These are phyloP conservation scores for Lichtheimia ramosa DNA, from an alignment of 371 early-diverging fungal genomes.

Conservation along the genomic window DNA sequence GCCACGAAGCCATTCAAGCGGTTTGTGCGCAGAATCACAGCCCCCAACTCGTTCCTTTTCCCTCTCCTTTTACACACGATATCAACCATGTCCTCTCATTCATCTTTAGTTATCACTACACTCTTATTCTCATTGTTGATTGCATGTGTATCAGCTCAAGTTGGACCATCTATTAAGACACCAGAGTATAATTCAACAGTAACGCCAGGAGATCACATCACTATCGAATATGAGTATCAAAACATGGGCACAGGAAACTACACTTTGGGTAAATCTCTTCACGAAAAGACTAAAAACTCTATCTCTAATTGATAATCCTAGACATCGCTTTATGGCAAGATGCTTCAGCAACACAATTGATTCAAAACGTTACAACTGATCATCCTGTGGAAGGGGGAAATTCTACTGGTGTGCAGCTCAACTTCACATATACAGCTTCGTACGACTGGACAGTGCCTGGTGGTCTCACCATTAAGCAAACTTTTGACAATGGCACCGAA, in stretches of 20 bases:
- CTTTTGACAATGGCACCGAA: neutral
- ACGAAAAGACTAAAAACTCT: too few relatives aligned
- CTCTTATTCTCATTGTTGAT: neutral
- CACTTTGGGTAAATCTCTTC: slow-evolving; percentile 9
- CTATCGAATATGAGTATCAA: slow-evolving; percentile 32
- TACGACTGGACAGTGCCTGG: slow-evolving; percentile 40
- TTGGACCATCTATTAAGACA: slow-evolving; percentile 28
- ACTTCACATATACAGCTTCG: slow-evolving; percentile 23
- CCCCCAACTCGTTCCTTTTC: neutral
- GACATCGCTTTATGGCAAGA: slow-evolving; percentile 32
- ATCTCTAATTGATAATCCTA: too few relatives aligned
- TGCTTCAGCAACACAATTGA: slow-evolving; percentile 3
- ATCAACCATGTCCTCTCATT: neutral
- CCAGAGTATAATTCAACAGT: slow-evolving; percentile 34
- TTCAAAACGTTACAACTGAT: slow-evolving; percentile 21
- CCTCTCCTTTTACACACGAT: neutral
- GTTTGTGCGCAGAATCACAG: too few relatives aligned
- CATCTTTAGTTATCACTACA: neutral
- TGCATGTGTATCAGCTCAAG: slow-evolving; percentile 21
- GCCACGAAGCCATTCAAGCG: too few relatives aligned
- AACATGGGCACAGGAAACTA: slow-evolving; percentile 43
- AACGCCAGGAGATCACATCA: slow-evolving; percentile 24
- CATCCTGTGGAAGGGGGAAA: slow-evolving; percentile 24
- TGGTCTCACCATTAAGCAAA: slow-evolving; percentile 11
- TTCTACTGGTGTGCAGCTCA: slow-evolving; percentile 29